Percentiles rank a stretch among this genome's conserved stretches.
These are phyloP conservation scores for Botryosphaeria dothidea DNA, from an alignment of 2,329 filamentous ascomycete genomes.

Conservation along the genomic window DNA sequence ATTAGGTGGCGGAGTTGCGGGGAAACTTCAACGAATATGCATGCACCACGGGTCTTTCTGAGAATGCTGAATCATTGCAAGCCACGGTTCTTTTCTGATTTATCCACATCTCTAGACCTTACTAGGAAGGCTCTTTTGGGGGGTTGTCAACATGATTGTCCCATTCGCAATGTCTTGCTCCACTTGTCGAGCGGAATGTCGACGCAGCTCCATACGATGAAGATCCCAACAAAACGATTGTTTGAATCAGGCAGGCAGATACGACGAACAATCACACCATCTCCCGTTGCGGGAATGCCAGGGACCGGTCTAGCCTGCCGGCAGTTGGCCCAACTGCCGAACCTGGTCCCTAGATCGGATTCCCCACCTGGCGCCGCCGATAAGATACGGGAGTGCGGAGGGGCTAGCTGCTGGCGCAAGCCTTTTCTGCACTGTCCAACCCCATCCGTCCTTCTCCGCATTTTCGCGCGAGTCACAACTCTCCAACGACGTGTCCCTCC, in stretches of 20 bases:
- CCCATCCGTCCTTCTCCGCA: background rate
- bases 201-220: no score
- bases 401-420: background rate
- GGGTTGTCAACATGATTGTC: no score
- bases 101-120: no score
- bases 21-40: no score
- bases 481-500: background rate
- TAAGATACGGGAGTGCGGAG: constrained; percentile 1
- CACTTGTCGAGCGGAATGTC: no score
- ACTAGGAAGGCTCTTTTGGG: no score
- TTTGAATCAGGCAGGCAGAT: background rate
- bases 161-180: no score
- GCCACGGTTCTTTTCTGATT: no score
- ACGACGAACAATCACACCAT: background rate
- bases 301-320: constrained; percentile 9
- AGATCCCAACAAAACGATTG: background rate
- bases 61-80: no score
- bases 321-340: constrained; percentile 3
- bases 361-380: background rate
- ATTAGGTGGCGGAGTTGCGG: no score
- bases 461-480: background rate
- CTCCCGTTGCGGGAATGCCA: background rate
- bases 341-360: background rate
- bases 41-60: no score
- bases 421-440: background rate